Base-by-base conservation (phyloP, 2,329 filamentous ascomycete species). In the Pleurostoma richardsiae region DNA sequence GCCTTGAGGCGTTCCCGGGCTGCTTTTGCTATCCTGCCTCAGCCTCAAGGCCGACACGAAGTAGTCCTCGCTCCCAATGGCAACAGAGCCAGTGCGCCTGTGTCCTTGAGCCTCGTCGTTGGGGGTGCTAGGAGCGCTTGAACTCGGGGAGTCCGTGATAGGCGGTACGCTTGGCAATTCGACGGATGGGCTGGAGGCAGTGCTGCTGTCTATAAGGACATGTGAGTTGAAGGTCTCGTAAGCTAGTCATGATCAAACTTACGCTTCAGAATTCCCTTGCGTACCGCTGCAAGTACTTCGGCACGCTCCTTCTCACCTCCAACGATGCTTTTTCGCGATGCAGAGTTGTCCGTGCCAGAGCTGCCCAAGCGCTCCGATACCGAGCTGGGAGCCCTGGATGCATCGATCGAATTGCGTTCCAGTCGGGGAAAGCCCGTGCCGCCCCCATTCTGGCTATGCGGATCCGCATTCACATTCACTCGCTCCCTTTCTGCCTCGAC, bases 211-310 rank as follows among this genome's bases (percentile, higher is more conserved):
- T 58, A 72, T 71, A 44, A 68, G 38, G 33, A 5, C 30, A 39
- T 29, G 7, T 50, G 50, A 41, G 40, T 47, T 29, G 3, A 39
- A 60, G 40, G 10, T 39, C 10, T 26, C 10, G 28, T 54, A 33
- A 53, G 44, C 10, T 26, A 29, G 19, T 19, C 19, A 19, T 19
- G 19, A 19, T 19, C 6, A 31, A 4, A 67, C 80, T 65, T 78
- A 88, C 90, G 88, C 71, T 99, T 99, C 46, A 99, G 68, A 43
- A 99, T 99, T 42, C 94, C 94, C 70, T 96, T 96, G 61, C 90
- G 90, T 42, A 97, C 90, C 5, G 90, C 89, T 26, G 91, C 90
- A 40, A 97, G 78, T 11, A 96, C 87, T 62, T 97, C 92, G 1
- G 91, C 90, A 52, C 92, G 84, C 61, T 97, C 94, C 59, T 77